Percentiles rank a stretch among this genome's conserved stretches.
Evolutionary conservation across 2,329 filamentous ascomycete species (phyloP).

Genomic region (Diaporthe caulivora): DNA sequence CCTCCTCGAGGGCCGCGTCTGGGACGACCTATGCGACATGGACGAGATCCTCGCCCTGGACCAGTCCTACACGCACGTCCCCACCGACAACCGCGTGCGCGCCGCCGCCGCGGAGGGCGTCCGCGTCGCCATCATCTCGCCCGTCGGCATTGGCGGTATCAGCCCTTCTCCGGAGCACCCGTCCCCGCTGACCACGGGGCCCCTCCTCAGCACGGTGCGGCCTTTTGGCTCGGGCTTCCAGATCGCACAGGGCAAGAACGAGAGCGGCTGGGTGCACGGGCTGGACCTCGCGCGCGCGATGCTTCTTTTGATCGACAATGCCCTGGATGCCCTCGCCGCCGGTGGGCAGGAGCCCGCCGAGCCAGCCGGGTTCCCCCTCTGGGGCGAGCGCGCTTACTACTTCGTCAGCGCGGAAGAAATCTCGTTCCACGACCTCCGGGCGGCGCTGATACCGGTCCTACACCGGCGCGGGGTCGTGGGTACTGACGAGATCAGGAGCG

Average conservation of each 20-base stretch:
- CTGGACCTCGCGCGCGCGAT: conserved; percentile 38
- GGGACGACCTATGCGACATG: conserved; percentile 41
- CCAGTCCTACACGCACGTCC: conserved; percentile 33
- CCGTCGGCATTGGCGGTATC: conserved; percentile 28
- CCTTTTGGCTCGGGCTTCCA: conserved; percentile 38
- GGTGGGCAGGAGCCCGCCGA: background rate
- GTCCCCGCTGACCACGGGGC: conserved; percentile 24
- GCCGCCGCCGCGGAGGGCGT: conserved; percentile 16
- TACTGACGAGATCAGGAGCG: conserved; percentile 28
- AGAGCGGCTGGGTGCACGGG: conserved; percentile 38
- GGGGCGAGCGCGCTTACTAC: conserved; percentile 40
- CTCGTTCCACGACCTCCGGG: conserved; percentile 29
- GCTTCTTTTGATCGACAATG: conserved; percentile 37
- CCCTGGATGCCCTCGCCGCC: conserved; percentile 7
- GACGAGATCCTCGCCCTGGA: conserved; percentile 36
- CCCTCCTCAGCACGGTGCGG: conserved; percentile 22
- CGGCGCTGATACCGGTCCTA: conserved; percentile 21
- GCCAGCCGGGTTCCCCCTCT: conserved; percentile 29
- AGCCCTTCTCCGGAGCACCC: conserved; percentile 35
- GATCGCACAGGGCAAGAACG: conserved; percentile 38
- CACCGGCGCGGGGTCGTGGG: conserved; percentile 33
- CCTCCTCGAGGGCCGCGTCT: conserved; percentile 26
- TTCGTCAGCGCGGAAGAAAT: conserved; percentile 35
- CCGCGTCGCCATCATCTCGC: conserved; percentile 40
- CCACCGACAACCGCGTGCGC: conserved; percentile 39